A percentile compares a stretch with the other conserved stretches of the same genome.
Evolutionary conservation across 2,329 filamentous ascomycete species (phyloP).

Genomic region (Alternaria consortialis): DNA sequence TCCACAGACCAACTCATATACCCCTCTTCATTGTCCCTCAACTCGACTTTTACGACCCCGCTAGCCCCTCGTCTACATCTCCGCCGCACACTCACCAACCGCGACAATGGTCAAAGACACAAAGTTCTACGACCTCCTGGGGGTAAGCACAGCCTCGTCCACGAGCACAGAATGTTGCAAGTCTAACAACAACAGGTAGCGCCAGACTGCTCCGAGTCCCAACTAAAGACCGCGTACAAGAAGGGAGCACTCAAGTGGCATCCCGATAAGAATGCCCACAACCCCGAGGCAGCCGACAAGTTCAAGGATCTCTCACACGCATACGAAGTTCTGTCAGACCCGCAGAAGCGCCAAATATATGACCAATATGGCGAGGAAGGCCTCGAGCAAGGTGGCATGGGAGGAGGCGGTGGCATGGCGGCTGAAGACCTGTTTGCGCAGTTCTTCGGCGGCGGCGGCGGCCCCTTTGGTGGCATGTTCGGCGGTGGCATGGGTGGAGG

Average conservation of each 20-base stretch:
- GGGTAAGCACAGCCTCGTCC: slow-evolving; percentile 64
- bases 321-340: slow-evolving; percentile 92
- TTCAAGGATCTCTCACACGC: slow-evolving; percentile 98
- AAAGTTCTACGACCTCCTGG: slow-evolving; percentile 80
- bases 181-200: slow-evolving; percentile 67
- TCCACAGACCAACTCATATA: slow-evolving; percentile 14
- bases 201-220: slow-evolving; percentile 80
- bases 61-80: slow-evolving; percentile 30
- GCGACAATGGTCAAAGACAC: slow-evolving; percentile 79
- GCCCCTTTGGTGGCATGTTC: slow-evolving; percentile 71
- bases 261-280: slow-evolving; percentile 94
- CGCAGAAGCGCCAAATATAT: slow-evolving; percentile 90
- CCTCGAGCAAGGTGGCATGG: slow-evolving; percentile 80
- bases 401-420: slow-evolving; percentile 82
- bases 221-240: slow-evolving; percentile 93
- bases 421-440: slow-evolving; percentile 96
- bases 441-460: slow-evolving; percentile 82
- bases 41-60: slow-evolving; percentile 37
- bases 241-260: slow-evolving; percentile 84
- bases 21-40: slow-evolving; percentile 17
- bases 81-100: slow-evolving; percentile 23
- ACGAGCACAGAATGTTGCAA: neutral
- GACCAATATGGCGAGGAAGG: slow-evolving; percentile 98
- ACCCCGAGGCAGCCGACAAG: slow-evolving; percentile 92
- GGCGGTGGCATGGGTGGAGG: slow-evolving; percentile 69